Evolutionary conservation across 2,329 filamentous ascomycete species (phyloP), one percentile per base, ranked within the genome.

Genomic region (Sclerotinia borealis): DNA sequence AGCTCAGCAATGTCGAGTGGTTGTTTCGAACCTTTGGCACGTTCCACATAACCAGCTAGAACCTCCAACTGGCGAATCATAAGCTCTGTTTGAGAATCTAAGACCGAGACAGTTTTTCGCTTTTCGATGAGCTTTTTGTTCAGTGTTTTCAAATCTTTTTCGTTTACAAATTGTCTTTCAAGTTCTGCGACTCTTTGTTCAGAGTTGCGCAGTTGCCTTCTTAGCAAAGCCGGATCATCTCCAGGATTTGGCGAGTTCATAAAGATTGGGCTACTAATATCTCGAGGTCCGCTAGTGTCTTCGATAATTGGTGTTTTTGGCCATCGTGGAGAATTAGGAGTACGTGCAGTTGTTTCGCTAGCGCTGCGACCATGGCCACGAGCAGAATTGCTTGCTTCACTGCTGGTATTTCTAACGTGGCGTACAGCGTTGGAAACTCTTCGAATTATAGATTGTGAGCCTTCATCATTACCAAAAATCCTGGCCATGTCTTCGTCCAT

Each of bases 401-500:
- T 97, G 75, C 87, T 91, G 74, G 91, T 96, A 31, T 62, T 62
- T 68, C 95, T 88, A 61, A 92, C 92, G 76, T 98, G 95, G 67
- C 92, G 91, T 63, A 97, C 92, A 58, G 91, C 93, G 74, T 96
- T 96, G 9, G 95, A 98, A 47, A 97, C 90, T 59, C 92, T 87
- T 63, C 91, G 90, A 66, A 98, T 80, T 65, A 97, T 90, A 1
- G 91, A 93, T 31, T 91, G 88, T 37, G 86, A 88, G 49, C 83
- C 81, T 73, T 92, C 90, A 65, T 93, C 91, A 25, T 85, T 87
- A 39, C 72, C 89, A 65, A 96, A 81, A 64, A 97, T 93, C 63
- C 93, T 88, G 61, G 91, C 90, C 85, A 97, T 92, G 73, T 98
- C 95, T 75, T 97, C 93, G 68, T 98, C 93, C 88, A 96, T 87